Evolutionary conservation across 768 basidiomycete species (phyloP).

Genomic region (Trametes elegans): DNA sequence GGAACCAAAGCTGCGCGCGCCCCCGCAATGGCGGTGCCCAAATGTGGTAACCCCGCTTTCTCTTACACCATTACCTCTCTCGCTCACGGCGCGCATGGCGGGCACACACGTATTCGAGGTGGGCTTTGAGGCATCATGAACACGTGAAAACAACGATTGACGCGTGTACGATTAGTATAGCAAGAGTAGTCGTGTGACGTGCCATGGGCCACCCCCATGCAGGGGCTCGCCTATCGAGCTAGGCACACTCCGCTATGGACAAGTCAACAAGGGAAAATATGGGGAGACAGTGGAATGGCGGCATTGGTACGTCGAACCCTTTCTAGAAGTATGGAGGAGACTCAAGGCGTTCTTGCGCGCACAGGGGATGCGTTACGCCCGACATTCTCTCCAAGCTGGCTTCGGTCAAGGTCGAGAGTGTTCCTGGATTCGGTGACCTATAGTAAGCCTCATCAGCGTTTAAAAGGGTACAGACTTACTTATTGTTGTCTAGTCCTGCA

Average conservation of each 20-base stretch:
- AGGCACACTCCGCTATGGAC: conserved; percentile 67
- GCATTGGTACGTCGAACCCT: conserved; percentile 56
- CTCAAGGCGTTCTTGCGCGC: background rate
- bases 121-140: background rate
- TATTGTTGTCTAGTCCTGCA: conserved; percentile 38
- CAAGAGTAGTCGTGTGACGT: conserved; percentile 66
- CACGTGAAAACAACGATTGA: background rate
- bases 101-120: conserved; percentile 30
- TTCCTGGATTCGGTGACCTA: conserved; percentile 52
- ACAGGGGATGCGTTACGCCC: conserved; percentile 72
- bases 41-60: conserved; percentile 5
- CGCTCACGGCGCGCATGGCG: conserved; percentile 17
- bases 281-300: conserved; percentile 73
- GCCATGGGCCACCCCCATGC: conserved; percentile 63
- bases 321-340: background rate
- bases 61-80: conserved; percentile 1
- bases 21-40: conserved; percentile 17
- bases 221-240: conserved; percentile 49
- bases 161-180: conserved; percentile 51
- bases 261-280: conserved; percentile 40
- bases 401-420: conserved; percentile 35
- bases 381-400: conserved; percentile 53
- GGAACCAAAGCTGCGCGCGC: conserved; percentile 10
- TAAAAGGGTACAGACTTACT: background rate
- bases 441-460: conserved; percentile 37